A percentile compares a stretch with the other conserved stretches of the same genome.
Evolutionary conservation across 768 basidiomycete species (phyloP).

Genomic region (Mycena indigotica): DNA sequence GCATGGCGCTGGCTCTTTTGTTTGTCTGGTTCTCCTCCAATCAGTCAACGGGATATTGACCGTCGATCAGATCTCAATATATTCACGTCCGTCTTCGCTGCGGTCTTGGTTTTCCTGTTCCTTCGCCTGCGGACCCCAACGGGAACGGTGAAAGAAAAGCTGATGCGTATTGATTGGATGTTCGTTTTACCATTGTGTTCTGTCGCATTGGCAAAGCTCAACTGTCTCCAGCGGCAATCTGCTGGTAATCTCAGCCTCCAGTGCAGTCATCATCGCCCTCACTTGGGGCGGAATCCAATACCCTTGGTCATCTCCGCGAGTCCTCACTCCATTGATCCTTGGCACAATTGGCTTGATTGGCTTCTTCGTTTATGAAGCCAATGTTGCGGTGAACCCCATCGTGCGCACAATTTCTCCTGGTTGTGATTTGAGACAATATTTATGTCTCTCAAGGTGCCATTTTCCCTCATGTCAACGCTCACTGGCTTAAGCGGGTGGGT

Average conservation of each 20-base stretch:
- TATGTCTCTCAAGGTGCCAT: slow-evolving; percentile 33
- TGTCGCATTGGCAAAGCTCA: not conserved
- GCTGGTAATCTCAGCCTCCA: slow-evolving; percentile 33
- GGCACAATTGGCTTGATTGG: slow-evolving; percentile 39
- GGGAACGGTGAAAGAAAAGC: slow-evolving; percentile 34
- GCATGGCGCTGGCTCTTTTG: slow-evolving; percentile 48
- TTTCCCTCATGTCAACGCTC: slow-evolving; percentile 31
- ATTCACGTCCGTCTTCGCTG: slow-evolving; percentile 34
- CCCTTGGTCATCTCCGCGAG: slow-evolving; percentile 41
- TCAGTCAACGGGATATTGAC: not conserved
- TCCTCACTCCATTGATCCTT: slow-evolving; percentile 44
- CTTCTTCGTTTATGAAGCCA: slow-evolving; percentile 42
- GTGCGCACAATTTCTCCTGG: slow-evolving; percentile 24
- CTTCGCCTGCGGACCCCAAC: slow-evolving; percentile 37
- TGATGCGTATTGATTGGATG: slow-evolving; percentile 42
- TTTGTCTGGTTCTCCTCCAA: slow-evolving; percentile 8
- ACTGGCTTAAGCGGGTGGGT: slow-evolving; percentile 28
- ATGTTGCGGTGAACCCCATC: slow-evolving; percentile 34
- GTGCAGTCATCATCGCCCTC: slow-evolving; percentile 32
- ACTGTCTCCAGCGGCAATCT: slow-evolving; percentile 36
- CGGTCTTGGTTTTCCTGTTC: slow-evolving; percentile 29
- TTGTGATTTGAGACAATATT: not conserved
- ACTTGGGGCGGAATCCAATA: slow-evolving; percentile 47
- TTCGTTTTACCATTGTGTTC: slow-evolving; percentile 12
- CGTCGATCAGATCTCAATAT: slow-evolving; percentile 39